These are phyloP conservation scores for Ceratobasidium sp. DNA, from an alignment of 1,284 basidiomycete species.

Conservation along the genomic window DNA sequence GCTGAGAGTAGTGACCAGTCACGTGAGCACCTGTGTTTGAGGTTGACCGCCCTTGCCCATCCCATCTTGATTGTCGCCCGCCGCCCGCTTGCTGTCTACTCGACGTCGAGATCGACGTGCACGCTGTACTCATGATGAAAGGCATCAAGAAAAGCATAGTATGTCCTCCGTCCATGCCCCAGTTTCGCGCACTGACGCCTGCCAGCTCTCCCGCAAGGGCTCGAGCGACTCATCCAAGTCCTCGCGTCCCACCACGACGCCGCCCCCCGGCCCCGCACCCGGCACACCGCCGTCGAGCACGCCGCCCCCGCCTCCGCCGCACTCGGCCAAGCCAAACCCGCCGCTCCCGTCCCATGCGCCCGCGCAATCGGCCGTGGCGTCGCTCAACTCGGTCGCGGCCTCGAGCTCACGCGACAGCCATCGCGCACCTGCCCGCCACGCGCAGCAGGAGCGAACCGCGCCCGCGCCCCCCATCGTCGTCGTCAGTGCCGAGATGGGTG, in stretches of 20 bases:
- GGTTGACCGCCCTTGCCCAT: slow-evolving; percentile 23
- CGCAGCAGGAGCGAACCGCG: slow-evolving; percentile 45
- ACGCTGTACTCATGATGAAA: slow-evolving; percentile 67
- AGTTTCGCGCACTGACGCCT: neutral
- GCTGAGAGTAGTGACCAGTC: slow-evolving; percentile 13
- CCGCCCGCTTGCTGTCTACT: neutral
- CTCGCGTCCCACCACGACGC: slow-evolving; percentile 27
- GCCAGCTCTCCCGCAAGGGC: slow-evolving; percentile 46
- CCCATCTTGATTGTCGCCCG: slow-evolving; percentile 1
- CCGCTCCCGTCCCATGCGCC: slow-evolving; percentile 54
- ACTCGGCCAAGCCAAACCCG: slow-evolving; percentile 67
- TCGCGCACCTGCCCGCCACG: slow-evolving; percentile 48
- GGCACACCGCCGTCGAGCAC: slow-evolving; percentile 34
- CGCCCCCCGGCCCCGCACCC: slow-evolving; percentile 32
- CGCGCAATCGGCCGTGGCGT: slow-evolving; percentile 12
- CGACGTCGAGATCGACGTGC: slow-evolving; percentile 1
- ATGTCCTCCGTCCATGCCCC: slow-evolving; percentile 45
- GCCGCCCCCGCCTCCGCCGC: slow-evolving; percentile 60
- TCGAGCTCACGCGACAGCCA: slow-evolving; percentile 38
- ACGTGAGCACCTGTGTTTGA: slow-evolving; percentile 21
- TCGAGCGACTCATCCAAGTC: slow-evolving; percentile 42
- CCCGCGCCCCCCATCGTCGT: slow-evolving; percentile 86
- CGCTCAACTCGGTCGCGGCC: slow-evolving; percentile 38
- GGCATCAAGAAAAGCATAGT: slow-evolving; percentile 89
- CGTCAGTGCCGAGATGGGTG: slow-evolving; percentile 73